Evolutionary conservation across 2,329 filamentous ascomycete genomes (phyloP), one percentile per base, ranked within the genome.

Genomic region (Dactylellina parvicollis): DNA sequence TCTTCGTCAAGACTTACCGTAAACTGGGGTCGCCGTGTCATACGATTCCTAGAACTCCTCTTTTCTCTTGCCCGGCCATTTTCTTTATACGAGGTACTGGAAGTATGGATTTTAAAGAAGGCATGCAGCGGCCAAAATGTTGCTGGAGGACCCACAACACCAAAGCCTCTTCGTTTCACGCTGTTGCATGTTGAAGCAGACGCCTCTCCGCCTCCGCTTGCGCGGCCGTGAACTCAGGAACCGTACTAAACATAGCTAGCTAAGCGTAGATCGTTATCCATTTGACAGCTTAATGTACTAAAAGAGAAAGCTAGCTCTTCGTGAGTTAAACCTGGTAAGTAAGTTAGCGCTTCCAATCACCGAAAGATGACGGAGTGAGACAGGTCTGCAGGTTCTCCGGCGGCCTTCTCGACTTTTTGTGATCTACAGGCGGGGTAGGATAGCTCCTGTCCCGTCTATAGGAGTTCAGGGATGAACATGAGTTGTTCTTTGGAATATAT

Each of bases 111-210:
- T n/a, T n/a, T n/a, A n/a, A n/a, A n/a, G n/a, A n/a, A n/a, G n/a
- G n/a, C n/a, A n/a, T n/a, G n/a, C n/a, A n/a, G n/a, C n/a, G n/a
- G n/a, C n/a, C n/a, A 7, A 38, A 5, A 38, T 9, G 10, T 38
- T 14, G 16, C 34, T n/a, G 16, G 10, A 38, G 34, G 34, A 38
- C 12, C 44, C 44, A 49, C 44, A 49, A 26, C 22, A 20, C 40
- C n/a, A 44, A 60, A 22, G 24, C 26, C 20, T 20, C 32, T 1
- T 18, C 22, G 52, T 67, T 59, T 67, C 52, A 67, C 28, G 16
- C 18, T 60, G 47, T 54, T 38, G 46, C 55, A 69, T 20, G 24
- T n/a, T 69, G 64, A 69, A 52, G 55, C 46, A 44, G n/a, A 42
- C 50, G 30, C 22, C 22, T 36, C 40, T 44, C 52, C 42, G 44